A percentile compares a stretch with the other conserved stretches of the same genome.
Evolutionary conservation across 768 basidiomycete genomes (phyloP).

Genomic region (Piloderma croceum): DNA sequence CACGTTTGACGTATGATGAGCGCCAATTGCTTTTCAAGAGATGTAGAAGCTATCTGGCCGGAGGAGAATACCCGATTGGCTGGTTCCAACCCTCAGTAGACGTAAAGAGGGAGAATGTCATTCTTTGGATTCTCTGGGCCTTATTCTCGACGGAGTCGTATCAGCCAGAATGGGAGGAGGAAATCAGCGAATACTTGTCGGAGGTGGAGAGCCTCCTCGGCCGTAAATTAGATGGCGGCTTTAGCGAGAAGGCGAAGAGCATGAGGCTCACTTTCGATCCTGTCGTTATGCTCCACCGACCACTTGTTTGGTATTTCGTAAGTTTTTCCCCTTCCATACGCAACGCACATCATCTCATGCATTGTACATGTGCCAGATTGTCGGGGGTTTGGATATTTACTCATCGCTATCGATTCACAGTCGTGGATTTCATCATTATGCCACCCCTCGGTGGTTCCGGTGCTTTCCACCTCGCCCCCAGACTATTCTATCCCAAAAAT

Average conservation of each 20-base stretch:
- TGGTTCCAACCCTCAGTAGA: conserved; percentile 49
- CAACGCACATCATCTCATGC: background rate
- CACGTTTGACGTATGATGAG: conserved; percentile 34
- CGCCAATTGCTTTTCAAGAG: conserved; percentile 47
- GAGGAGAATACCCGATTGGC: conserved; percentile 33
- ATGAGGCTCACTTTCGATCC: conserved; percentile 55
- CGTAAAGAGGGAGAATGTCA: conserved; percentile 42
- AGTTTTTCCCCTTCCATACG: conserved; percentile 14
- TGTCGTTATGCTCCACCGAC: conserved; percentile 50
- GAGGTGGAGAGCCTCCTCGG: conserved; percentile 38
- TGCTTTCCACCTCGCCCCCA: conserved; percentile 53
- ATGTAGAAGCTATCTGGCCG: conserved; percentile 18
- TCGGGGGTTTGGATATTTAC: conserved; percentile 42
- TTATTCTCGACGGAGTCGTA: conserved; percentile 42
- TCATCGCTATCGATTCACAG: conserved; percentile 34
- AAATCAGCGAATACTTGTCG: conserved; percentile 43
- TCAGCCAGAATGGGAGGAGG: conserved; percentile 41
- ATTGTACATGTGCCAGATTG: conserved; percentile 36
- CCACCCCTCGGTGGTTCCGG: conserved; percentile 27
- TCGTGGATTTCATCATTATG: conserved; percentile 52
- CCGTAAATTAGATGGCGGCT: conserved; percentile 34
- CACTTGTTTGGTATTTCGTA: conserved; percentile 61
- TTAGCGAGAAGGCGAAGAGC: conserved; percentile 31
- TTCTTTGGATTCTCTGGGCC: conserved; percentile 65
- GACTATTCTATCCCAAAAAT: conserved; percentile 37